Base-by-base conservation (phyloP, 805 yeast genomes). In the Yueomyces sp. region DNA sequence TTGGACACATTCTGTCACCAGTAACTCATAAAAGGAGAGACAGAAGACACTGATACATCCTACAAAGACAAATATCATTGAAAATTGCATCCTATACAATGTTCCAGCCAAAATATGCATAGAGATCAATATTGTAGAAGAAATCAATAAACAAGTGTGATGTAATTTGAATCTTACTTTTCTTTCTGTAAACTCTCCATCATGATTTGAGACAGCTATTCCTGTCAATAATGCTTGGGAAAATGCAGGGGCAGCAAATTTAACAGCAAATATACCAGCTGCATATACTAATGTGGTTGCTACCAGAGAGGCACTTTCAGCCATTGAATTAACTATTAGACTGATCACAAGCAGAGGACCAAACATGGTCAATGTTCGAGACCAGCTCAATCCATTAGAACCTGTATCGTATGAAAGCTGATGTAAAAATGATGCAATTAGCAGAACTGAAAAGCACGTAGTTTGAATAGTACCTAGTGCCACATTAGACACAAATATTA, bases 31-130 rank as follows among this genome's bases (percentile, higher is more conserved):
- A 12, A 59, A 44, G 2, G 60, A 54, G 4, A 61, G 44, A 29
- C 49, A 49, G 36, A 60, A 51, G 11, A 61, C 49, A 2, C 47
- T 39, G 31, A 57, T 32, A 46, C 62, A 59, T 19, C 64, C 65
- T 34, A 52, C 36, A 37, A 52, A 59, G 8, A 61, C 59, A 44
- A 61, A 53, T 3, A 56, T 44, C 63, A 61, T 61, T 27, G 55
- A 48, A 8, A 47, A 44, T 42, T 59, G 62, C 30, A 55, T 42
- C 5, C 47, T 44, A 19, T 19, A 19, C 19, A 19, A 19, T 19
- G 19, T 19, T 19, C 19, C 19, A 19, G 19, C 19, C 19, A 19
- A 19, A 19, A 41, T 42, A 19, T 31, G 8, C 32, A 39, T 3
- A 28, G 29, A 26, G 3, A 33, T 19, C 26, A 37, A 43, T n/a